phyloP scores from a whole-genome alignment of 495 filamentous ascomycete genomes.

The Beverwykella pulmonaria region DNA sequence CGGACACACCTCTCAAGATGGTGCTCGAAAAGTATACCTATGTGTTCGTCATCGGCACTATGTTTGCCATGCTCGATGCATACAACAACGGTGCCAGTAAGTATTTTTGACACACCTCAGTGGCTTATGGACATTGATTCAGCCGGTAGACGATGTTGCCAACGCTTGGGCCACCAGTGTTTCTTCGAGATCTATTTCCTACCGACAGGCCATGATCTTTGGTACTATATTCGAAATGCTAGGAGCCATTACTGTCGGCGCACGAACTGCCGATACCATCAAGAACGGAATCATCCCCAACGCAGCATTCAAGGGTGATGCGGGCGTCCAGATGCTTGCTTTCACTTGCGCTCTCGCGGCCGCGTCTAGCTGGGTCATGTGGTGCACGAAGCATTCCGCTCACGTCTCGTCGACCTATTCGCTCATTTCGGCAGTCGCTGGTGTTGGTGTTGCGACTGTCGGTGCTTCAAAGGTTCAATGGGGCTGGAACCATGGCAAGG shows the following conservation, averaged over 20 bases:
- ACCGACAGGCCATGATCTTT: constrained; percentile 39
- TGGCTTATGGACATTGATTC: background rate
- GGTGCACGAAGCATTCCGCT: constrained; percentile 62
- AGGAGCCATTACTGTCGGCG: constrained; percentile 63
- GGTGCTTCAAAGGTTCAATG: constrained; percentile 61
- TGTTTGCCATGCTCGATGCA: constrained; percentile 75
- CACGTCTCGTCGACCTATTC: constrained; percentile 69
- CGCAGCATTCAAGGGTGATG: constrained; percentile 39
- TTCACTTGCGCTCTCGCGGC: constrained; percentile 63
- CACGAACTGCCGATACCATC: constrained; percentile 53
- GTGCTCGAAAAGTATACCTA: constrained; percentile 61
- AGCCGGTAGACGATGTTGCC: constrained; percentile 66
- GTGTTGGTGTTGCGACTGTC: constrained; percentile 63
- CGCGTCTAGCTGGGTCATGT: constrained; percentile 62
- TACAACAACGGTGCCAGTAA: constrained; percentile 70
- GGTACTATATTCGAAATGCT: constrained; percentile 43
- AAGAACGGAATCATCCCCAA: constrained; percentile 50
- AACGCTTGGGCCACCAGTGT: constrained; percentile 57
- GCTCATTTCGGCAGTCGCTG: constrained; percentile 61
- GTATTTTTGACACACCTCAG: too few relatives aligned
- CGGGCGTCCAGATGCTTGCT: constrained; percentile 55
- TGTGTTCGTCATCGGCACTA: constrained; percentile 73
- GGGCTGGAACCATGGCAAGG: constrained; percentile 61
- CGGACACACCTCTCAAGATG: constrained; percentile 11
- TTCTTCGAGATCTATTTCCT: constrained; percentile 39